Evolutionary conservation across 257 asterid genomes (phyloP), one percentile per base, ranked within the genome.

Genomic region (Solanum ahanhuiri): DNA sequence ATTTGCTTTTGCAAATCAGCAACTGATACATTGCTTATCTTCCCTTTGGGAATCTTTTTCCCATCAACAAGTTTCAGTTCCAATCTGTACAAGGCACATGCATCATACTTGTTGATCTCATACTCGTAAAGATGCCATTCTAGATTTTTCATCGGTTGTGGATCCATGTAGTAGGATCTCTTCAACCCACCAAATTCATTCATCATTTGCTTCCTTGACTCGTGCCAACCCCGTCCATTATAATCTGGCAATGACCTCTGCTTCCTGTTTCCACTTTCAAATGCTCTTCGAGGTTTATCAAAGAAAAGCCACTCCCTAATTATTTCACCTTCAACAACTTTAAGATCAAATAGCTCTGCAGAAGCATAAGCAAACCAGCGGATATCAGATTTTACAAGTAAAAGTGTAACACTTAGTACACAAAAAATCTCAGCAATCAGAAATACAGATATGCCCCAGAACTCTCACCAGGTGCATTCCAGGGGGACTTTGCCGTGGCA

Each of bases 121-220:
- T 97, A 96, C 85, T 95, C 99, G 79, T 91, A 96, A 28, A 97
- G 93, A 89, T 97, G 99, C 99, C 99, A 97, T 88, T 97, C 99
- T 17, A 92, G 92, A 86, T 83, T 95, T 85, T 95, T 94, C 93
- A 89, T 87, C 3, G 99, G 99, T 89, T 97, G 99, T 15, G 99
- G 99, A 89, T 97, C 99, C 99, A 97, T 97, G 87, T 97, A 97
- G 87, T 97, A 97, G 41, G 99, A 97, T 92, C 99, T 93, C 91
- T 95, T 97, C 92, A 94, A 82, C 69, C 99, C 99, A 86, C 98
- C 96, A 60, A 87, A 93, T 87, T 97, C 98, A 79, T 91, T 93
- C 94, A 95, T 90, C 88, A 94, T 92, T 90, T 95, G 98, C 87
- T 95, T 97, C 93, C 99, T 93, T 18, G 99, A 97, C 90, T 97